Evolutionary conservation across 208 protist species (phyloP).

Genomic region (Trypanosoma vivax): DNA sequence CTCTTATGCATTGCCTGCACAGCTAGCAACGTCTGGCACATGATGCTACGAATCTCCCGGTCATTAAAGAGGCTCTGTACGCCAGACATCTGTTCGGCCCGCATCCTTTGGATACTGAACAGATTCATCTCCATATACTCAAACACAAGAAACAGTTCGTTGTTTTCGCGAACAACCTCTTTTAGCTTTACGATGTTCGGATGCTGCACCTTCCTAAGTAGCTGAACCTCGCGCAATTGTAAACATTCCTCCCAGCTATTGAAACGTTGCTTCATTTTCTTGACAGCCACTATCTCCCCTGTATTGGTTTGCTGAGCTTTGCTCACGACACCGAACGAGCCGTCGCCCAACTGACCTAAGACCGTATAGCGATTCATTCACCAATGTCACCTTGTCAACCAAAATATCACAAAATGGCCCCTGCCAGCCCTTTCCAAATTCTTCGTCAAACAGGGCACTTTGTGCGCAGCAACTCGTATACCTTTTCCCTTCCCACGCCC

Average conservation of each 20-base stretch:
- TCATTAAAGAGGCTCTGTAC: constrained; percentile 88
- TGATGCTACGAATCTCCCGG: constrained; percentile 91
- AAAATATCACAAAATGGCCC: no score
- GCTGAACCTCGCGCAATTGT: constrained; percentile 94
- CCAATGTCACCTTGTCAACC: background rate
- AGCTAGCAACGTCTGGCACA: constrained; percentile 85
- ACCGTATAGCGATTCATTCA: constrained; percentile 95
- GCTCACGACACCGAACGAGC: constrained; percentile 95
- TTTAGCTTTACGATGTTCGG: constrained; percentile 97
- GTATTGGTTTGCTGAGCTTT: constrained; percentile 88
- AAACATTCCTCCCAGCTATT: constrained; percentile 97
- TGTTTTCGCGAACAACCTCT: constrained; percentile 97
- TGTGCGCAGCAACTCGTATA: no score
- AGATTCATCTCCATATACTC: constrained; percentile 97
- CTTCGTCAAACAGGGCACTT: no score
- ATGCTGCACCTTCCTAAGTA: constrained; percentile 94
- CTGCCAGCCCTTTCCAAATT: no score
- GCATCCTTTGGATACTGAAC: constrained; percentile 92
- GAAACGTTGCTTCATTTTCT: constrained; percentile 98
- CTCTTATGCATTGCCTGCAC: constrained; percentile 88
- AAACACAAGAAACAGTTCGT: constrained; percentile 97
- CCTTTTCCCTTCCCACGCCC: no score
- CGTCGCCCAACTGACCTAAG: constrained; percentile 93
- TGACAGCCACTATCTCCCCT: constrained; percentile 96
- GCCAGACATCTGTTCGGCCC: constrained; percentile 68